Evolutionary conservation across 305 asterid genomes (phyloP).

Genomic region (Fraxinus sp.): DNA sequence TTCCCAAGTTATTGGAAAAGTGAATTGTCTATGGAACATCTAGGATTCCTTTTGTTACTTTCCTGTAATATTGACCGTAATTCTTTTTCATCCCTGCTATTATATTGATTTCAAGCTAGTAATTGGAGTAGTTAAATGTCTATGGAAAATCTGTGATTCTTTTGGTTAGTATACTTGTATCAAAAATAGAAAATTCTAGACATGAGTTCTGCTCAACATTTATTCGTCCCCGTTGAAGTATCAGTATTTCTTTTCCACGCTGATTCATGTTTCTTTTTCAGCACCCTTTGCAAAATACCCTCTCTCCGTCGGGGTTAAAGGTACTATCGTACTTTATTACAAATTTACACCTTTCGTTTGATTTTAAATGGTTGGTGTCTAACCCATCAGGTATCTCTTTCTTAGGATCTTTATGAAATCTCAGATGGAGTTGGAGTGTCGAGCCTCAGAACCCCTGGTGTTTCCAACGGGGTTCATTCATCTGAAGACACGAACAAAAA

Average conservation of each 20-base stretch:
- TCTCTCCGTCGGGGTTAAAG: slow-evolving; percentile 65
- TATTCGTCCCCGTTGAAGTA: neutral
- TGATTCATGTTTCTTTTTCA: neutral
- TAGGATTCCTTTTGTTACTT: neutral
- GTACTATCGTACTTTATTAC: slow-evolving; percentile 29
- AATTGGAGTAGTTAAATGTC: neutral
- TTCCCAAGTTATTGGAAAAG: neutral
- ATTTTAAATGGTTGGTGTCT: neutral
- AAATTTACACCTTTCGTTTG: neutral
- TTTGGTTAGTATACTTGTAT: neutral
- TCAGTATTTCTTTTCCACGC: neutral
- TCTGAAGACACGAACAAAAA: slow-evolving; percentile 40
- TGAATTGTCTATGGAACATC: neutral
- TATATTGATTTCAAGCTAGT: neutral
- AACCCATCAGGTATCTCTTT: slow-evolving; percentile 9
- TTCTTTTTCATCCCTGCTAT: neutral
- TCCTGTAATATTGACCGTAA: neutral
- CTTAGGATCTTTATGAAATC: slow-evolving; percentile 44
- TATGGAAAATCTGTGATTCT: neutral
- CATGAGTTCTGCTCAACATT: neutral
- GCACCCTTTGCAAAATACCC: slow-evolving; percentile 38
- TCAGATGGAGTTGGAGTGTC: slow-evolving; percentile 40
- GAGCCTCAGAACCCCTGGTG: slow-evolving; percentile 25
- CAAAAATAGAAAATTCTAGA: neutral
- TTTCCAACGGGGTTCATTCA: slow-evolving; percentile 27